A percentile compares a stretch with the other conserved stretches of the same genome.
Evolutionary conservation across 2,329 filamentous ascomycete species (phyloP).

Genomic region (Endocalyx cinctus): DNA sequence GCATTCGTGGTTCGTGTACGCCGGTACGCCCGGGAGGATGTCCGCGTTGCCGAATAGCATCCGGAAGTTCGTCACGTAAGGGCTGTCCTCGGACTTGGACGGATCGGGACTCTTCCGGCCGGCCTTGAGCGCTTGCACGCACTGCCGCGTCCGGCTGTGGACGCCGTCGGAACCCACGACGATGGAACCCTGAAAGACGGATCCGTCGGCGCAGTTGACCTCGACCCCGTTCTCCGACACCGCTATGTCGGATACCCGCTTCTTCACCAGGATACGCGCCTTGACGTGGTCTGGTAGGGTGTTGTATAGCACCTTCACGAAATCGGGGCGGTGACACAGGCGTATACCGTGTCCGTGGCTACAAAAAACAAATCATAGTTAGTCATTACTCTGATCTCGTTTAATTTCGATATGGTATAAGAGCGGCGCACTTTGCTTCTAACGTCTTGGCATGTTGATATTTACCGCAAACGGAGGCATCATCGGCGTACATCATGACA

Average conservation of each 20-base stretch:
- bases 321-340: constrained; percentile 17
- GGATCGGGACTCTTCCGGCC: constrained; percentile 8
- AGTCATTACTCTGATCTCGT: too few relatives aligned
- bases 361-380: too few relatives aligned
- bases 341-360: constrained; percentile 20
- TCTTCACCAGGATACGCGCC: constrained; percentile 13
- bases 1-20: constrained; percentile 11
- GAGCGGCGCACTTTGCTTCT: too few relatives aligned
- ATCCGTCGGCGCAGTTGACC: constrained; percentile 30
- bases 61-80: constrained; percentile 19
- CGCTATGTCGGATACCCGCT: constrained; percentile 22
- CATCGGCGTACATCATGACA: constrained; percentile 11
- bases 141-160: constrained; percentile 29
- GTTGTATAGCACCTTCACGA: constrained; percentile 16
- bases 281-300: constrained; percentile 14
- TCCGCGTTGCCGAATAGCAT: constrained; percentile 14
- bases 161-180: constrained; percentile 39
- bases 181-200: constrained; percentile 30
- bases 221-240: constrained; percentile 17
- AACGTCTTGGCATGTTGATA: too few relatives aligned
- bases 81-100: too few relatives aligned
- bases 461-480: constrained; percentile 8
- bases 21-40: constrained; percentile 5
- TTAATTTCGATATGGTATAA: too few relatives aligned
- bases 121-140: constrained; percentile 23